Evolutionary conservation across 2,329 filamentous ascomycete genomes (phyloP), one percentile per base, ranked within the genome.

Genomic region (Annulohypoxylon truncatum): DNA sequence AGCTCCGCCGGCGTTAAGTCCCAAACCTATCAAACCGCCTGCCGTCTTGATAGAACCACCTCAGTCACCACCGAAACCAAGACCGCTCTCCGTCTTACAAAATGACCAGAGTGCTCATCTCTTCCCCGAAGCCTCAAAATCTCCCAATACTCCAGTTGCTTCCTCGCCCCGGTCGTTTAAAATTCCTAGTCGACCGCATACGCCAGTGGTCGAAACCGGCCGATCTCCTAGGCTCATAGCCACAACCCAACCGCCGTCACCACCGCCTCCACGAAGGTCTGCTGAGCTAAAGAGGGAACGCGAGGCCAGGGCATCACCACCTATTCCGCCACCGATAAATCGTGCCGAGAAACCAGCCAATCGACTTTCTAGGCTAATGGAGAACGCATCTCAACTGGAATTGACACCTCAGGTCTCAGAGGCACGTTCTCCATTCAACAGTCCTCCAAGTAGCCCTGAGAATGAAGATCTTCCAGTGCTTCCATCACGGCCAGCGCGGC

Each of bases 361-460:
- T 57, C 84, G 84, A 9, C 77, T 79, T 8, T 87, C 88, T 52
- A 72, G 67, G 35, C 61, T 73, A 24, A 69, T 72, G 18, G 71
- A 71, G 35, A 74, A 73, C 60, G 74, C 73, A 4, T 71, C 74
- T 6, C 77, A 73, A 44, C 68, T 76, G 22, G 80, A 82, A 40
- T 61, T 71, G 66, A 77, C 69, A 73, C 79, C 69, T 44, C 72
- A 81, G 73, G 31, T 82, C 75, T 46, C 79, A 74, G 77, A 82
- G 66, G 80, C 82, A 74, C 75, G 89, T 0, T 97, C 95, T 0
- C 94, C 95, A 0, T 97, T 97, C 75, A 94, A 85, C 74, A 97
- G 93, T 33, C 94, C 94, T 15, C 93, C 94, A 3, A 89, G 87
- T 60, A 90, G 85, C 57, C 76, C 82, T 0, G 82, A 85, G n/a